Evolutionary conservation across 495 filamentous ascomycete species (phyloP).

Genomic region (Neurospora sp.): DNA sequence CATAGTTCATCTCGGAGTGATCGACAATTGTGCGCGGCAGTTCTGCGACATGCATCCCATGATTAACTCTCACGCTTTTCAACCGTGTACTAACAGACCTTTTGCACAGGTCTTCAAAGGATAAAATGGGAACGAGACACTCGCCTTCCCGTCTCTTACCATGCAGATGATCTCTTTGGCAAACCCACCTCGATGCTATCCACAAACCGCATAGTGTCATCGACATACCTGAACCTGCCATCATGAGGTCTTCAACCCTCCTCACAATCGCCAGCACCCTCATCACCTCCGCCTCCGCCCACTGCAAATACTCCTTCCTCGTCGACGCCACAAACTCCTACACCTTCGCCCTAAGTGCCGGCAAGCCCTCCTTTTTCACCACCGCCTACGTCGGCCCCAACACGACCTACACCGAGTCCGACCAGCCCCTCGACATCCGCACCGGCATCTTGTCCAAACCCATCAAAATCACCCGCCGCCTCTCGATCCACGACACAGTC

Average conservation of each 20-base stretch:
- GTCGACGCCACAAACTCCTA: conserved; percentile 5
- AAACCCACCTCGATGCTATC: too few species aligned
- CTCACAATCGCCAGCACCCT: background rate
- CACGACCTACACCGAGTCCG: conserved; percentile 26
- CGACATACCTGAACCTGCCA: background rate
- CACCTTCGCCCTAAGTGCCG: conserved; percentile 7
- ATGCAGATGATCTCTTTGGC: too few species aligned
- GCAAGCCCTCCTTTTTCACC: conserved; percentile 4
- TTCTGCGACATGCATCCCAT: background rate
- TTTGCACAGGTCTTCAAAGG: background rate
- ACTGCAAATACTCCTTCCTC: conserved; percentile 4
- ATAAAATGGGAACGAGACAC: background rate
- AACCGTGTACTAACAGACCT: background rate
- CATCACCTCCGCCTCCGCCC: background rate
- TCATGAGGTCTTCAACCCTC: background rate
- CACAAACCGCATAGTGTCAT: background rate
- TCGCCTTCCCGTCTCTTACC: too few species aligned
- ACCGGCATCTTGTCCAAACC: conserved; percentile 33
- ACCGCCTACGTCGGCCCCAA: background rate
- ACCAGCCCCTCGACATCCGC: conserved; percentile 25
- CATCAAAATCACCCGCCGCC: conserved; percentile 36
- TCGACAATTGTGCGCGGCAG: background rate
- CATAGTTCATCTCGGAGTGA: background rate
- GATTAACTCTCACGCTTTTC: background rate
- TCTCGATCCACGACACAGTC: conserved; percentile 35